Conservation (phyloP, 805 yeast genomes). For the Lipomyces orientalis region DNA sequence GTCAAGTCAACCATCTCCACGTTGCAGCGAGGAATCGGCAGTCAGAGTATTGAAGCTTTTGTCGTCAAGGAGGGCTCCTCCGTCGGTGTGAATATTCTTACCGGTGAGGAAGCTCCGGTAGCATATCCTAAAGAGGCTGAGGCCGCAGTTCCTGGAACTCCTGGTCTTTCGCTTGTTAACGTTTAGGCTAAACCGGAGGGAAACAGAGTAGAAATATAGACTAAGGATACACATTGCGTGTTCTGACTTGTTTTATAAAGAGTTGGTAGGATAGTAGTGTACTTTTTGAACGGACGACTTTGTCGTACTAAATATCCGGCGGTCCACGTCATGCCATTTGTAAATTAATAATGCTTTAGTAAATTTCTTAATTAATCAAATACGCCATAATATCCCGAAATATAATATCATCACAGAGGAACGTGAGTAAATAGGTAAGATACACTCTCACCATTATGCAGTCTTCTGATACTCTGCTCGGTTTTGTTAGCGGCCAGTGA, state of each 20-base stretch:
- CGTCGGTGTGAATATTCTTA: constrained; percentile 65
- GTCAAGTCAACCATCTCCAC: constrained; percentile 48
- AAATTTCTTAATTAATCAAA: background rate
- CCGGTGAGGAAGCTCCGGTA: constrained; percentile 71
- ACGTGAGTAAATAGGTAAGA: constrained; percentile 82
- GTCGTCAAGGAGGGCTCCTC: constrained; percentile 66
- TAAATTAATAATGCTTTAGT: background rate
- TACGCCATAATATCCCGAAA: background rate
- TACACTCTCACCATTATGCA: constrained; percentile 95
- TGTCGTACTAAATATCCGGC: background rate
- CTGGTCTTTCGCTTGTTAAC: constrained; percentile 81
- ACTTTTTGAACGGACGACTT: background rate
- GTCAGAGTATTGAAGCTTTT: constrained; percentile 50
- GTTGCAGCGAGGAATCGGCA: constrained; percentile 33
- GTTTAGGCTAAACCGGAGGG: constrained; percentile 44
- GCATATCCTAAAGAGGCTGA: constrained; percentile 71
- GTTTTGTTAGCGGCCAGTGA: background rate
- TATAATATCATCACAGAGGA: constrained; percentile 45
- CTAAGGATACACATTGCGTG: background rate
- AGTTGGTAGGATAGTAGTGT: background rate
- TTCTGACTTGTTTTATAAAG: background rate
- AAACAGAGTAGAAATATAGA: background rate
- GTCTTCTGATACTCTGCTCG: constrained; percentile 64
- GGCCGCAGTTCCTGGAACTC: constrained; percentile 89
- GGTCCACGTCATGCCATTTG: background rate